Percentiles rank a stretch among this genome's conserved stretches.
These are phyloP conservation scores for Metschnikowia reukaufii DNA, from an alignment of 805 yeast genomes.

Conservation along the genomic window DNA sequence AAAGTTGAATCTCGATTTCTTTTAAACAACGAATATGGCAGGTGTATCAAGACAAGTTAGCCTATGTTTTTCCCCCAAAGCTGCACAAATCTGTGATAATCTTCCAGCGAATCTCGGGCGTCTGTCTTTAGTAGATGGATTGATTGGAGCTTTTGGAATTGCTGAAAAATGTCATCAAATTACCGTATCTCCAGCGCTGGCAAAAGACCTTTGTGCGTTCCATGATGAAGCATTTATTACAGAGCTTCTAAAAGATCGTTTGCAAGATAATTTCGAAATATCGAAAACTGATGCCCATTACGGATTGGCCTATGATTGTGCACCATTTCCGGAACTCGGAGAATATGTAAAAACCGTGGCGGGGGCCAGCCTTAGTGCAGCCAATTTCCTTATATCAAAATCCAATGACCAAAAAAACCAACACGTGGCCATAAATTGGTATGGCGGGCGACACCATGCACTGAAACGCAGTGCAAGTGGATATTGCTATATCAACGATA, in stretches of 20 bases:
- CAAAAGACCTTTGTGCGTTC: constrained; percentile 44
- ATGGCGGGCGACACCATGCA: constrained; percentile 79
- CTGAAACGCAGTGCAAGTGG: constrained; percentile 57
- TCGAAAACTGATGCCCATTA: constrained; percentile 19
- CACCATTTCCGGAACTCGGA: constrained; percentile 52
- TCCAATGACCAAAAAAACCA: background rate
- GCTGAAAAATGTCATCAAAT: constrained; percentile 27
- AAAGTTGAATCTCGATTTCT: too few species aligned
- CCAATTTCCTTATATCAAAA: constrained; percentile 30
- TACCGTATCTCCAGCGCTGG: constrained; percentile 26
- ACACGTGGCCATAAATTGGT: constrained; percentile 59
- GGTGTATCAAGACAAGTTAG: constrained; percentile 6
- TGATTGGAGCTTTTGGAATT: constrained; percentile 45
- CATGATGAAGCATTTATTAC: constrained; percentile 49
- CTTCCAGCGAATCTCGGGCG: constrained; percentile 56
- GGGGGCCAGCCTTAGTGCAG: constrained; percentile 58
- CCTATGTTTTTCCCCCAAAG: constrained; percentile 1
- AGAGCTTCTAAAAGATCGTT: constrained; percentile 31
- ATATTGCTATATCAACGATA: constrained; percentile 72
- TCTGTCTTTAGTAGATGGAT: constrained; percentile 43
- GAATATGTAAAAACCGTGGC: constrained; percentile 51
- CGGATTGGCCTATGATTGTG: constrained; percentile 66
- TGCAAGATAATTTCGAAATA: background rate
- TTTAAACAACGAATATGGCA: too few species aligned
- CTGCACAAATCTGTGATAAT: constrained; percentile 22